These are phyloP conservation scores for Exophiala sp. DNA, from an alignment of 2,329 filamentous ascomycete species.

Conservation along the genomic window DNA sequence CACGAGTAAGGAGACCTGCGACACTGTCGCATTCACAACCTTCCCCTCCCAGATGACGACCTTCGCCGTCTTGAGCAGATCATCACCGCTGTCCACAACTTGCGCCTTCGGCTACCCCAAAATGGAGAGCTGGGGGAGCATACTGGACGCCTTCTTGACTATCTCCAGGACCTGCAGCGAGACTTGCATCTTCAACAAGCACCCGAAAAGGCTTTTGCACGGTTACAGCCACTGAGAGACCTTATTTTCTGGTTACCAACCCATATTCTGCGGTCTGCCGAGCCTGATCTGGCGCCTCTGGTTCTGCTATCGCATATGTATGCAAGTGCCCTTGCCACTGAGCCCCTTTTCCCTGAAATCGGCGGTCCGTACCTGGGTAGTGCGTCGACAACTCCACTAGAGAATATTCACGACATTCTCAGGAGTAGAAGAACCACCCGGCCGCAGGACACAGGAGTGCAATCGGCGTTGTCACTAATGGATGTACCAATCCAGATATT, in stretches of 20 bases:
- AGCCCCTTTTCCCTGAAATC: conserved; percentile 86
- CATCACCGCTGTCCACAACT: conserved; percentile 54
- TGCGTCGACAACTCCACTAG: conserved; percentile 71
- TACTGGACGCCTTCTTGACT: conserved; percentile 63
- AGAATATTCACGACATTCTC: conserved; percentile 75
- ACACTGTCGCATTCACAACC: conserved; percentile 30
- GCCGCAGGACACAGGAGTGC: conserved; percentile 51
- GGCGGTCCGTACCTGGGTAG: conserved; percentile 82
- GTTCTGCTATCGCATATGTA: conserved; percentile 88
- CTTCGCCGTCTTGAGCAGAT: conserved; percentile 61
- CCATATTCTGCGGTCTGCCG: conserved; percentile 69
- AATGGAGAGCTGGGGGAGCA: conserved; percentile 64
- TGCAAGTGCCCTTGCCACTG: conserved; percentile 76
- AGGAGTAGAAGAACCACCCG: conserved; percentile 60
- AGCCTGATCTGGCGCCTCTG: conserved; percentile 69
- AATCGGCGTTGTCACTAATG: conserved; percentile 62
- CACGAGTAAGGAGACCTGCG: conserved; percentile 34
- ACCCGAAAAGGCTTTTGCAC: conserved; percentile 80
- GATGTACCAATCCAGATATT: conserved; percentile 66
- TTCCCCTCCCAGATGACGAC: conserved; percentile 49
- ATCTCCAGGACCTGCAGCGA: conserved; percentile 66
- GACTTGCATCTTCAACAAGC: conserved; percentile 63
- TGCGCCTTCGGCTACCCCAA: conserved; percentile 60
- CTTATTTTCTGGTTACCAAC: conserved; percentile 97
- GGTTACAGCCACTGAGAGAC: conserved; percentile 77